A percentile compares a stretch with the other conserved stretches of the same genome.
Evolutionary conservation across 495 filamentous ascomycete species (phyloP).

Genomic region (Arthonia radiata): DNA sequence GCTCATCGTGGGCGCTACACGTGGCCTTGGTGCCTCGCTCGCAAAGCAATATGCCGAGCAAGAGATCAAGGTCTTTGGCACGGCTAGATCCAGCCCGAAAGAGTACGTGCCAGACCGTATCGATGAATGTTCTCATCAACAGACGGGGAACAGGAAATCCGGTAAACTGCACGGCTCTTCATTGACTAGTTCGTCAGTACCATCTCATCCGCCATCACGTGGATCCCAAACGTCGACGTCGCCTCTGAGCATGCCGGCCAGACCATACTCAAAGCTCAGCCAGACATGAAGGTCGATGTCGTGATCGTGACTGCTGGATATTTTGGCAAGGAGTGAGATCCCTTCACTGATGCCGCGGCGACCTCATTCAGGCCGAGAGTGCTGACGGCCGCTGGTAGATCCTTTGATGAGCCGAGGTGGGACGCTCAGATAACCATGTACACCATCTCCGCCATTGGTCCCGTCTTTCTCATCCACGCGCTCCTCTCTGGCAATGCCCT

Average conservation of each 20-base stretch:
- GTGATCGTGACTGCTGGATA: constrained; percentile 44
- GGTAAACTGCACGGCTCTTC: too few species aligned
- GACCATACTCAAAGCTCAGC: constrained; percentile 11
- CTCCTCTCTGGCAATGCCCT: constrained; percentile 29
- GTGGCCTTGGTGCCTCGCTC: constrained; percentile 39
- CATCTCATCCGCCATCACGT: constrained; percentile 13
- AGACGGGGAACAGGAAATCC: too few species aligned
- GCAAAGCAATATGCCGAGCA: constrained; percentile 29
- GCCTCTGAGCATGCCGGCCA: constrained; percentile 8
- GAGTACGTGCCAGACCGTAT: too few species aligned
- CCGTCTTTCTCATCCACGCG: constrained; percentile 37
- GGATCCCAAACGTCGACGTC: constrained; percentile 20
- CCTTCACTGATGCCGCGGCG: too few species aligned
- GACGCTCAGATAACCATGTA: constrained; percentile 46
- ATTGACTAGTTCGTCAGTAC: too few species aligned
- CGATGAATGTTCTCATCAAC: too few species aligned
- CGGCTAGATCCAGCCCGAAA: constrained; percentile 6
- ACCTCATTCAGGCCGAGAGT: too few species aligned
- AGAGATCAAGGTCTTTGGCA: constrained; percentile 28
- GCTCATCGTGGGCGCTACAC: constrained; percentile 40
- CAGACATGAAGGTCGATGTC: constrained; percentile 22
- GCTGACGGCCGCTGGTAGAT: too few species aligned
- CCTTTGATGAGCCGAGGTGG: constrained; percentile 35
- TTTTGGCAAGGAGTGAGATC: constrained; percentile 41
- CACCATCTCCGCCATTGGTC: constrained; percentile 38